Conservation (phyloP, 805 yeast genomes). For the Hyphopichia homilentoma region DNA sequence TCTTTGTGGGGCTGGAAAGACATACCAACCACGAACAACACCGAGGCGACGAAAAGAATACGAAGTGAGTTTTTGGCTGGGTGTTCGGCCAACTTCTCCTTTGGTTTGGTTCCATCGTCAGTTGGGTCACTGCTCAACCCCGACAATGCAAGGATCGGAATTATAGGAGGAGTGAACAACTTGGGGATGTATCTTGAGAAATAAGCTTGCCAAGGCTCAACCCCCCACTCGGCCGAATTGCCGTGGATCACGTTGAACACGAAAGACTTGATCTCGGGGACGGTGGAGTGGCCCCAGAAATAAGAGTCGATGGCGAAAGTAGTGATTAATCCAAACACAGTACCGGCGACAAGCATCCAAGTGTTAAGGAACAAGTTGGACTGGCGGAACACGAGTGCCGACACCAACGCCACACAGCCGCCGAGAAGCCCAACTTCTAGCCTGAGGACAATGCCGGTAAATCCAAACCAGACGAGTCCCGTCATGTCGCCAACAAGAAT, state of each 20-base stretch:
- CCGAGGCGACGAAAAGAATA: slow-evolving; percentile 47
- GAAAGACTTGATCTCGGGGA: slow-evolving; percentile 77
- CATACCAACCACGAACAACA: slow-evolving; percentile 56
- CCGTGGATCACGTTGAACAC: slow-evolving; percentile 75
- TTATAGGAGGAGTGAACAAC: slow-evolving; percentile 40
- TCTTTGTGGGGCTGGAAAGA: slow-evolving; percentile 91
- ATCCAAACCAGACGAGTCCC: slow-evolving; percentile 52
- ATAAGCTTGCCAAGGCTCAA: slow-evolving; percentile 70
- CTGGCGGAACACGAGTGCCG: slow-evolving; percentile 44
- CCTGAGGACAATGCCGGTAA: slow-evolving; percentile 67
- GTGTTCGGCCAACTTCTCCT: slow-evolving; percentile 19
- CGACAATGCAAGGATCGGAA: slow-evolving; percentile 34
- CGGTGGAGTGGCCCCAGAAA: slow-evolving; percentile 61
- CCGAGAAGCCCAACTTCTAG: slow-evolving; percentile 62
- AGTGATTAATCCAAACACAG: slow-evolving; percentile 44
- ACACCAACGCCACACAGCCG: slow-evolving; percentile 42
- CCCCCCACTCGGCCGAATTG: slow-evolving; percentile 77
- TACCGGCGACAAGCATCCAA: slow-evolving; percentile 45
- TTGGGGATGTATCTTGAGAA: slow-evolving; percentile 46
- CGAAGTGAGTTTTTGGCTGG: slow-evolving; percentile 36
- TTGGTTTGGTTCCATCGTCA: slow-evolving; percentile 22
- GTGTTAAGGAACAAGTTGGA: slow-evolving; percentile 35
- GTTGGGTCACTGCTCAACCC: slow-evolving; percentile 45
- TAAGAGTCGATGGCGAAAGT: slow-evolving; percentile 61
- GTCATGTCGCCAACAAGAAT: slow-evolving; percentile 46